Evolutionary conservation across 2,329 filamentous ascomycete genomes (phyloP), one percentile per base, ranked within the genome.

Genomic region (Pestalotiopsis sp.): DNA sequence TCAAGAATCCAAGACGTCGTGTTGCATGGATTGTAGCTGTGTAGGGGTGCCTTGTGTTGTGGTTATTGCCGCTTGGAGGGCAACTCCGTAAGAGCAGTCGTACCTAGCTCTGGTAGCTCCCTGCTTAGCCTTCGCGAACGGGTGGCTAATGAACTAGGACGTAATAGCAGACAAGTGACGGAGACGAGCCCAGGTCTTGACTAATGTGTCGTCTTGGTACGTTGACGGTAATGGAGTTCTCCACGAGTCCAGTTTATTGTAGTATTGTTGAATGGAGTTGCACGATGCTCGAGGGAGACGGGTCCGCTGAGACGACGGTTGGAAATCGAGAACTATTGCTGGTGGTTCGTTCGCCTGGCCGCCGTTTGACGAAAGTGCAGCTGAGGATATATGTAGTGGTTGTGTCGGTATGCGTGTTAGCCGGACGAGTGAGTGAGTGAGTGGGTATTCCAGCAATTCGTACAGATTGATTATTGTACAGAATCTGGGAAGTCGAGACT

Each of bases 41-140:
- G 59, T 62, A 62, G 59, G 59, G 59, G 25, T 62, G 59, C 59
- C 59, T 62, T 39, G 59, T 14, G n/a, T 52, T 52, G 45, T 62
- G n/a, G n/a, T 36, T 62, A 62, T 62, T 62, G 59, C 59, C 59
- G 59, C 59, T 62, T 62, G 25, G 31, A 20, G 36, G 31, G 25
- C n/a, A 20, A n/a, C 59, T 62, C 59, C 59, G 59, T 62, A 62
- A 52, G 17, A 20, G 17, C 17, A 52, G 45, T 52, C 45, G 45
- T 52, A 23, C 23, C 23, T 23, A 52, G 45, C 20, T 17, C 31
- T 59, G 20, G 25, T 36, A 39, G 31, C 59, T 27, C 17, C n/a
- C 38, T 36, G 36, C 27, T 36, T 62, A 62, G 59, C 59, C 59
- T 62, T 62, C 36, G 27, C 59, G 59, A 41, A 62, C 59, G 23